Evolutionary conservation across 2,329 filamentous ascomycete genomes (phyloP).

Genomic region (Lithohypha guttulata): DNA sequence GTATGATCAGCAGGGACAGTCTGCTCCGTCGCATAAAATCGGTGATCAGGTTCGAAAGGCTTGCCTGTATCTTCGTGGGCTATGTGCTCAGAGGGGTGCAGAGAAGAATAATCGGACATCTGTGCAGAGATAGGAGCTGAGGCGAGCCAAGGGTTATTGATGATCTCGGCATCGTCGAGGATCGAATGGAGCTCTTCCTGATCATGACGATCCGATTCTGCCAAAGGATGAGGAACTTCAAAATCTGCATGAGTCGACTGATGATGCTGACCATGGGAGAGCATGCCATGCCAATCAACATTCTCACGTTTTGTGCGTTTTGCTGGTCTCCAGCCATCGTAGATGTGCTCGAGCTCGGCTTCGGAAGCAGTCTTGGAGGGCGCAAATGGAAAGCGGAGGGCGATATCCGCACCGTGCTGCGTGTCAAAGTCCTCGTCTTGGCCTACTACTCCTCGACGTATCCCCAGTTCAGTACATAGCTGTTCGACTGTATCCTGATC

Average conservation of each 20-base stretch:
- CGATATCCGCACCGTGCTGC: slow-evolving; percentile 58
- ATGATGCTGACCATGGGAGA: slow-evolving; percentile 26
- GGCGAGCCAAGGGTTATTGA: slow-evolving; percentile 44
- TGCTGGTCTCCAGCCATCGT: slow-evolving; percentile 27
- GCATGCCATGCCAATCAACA: slow-evolving; percentile 49
- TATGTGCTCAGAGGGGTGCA: slow-evolving; percentile 37
- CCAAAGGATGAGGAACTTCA: slow-evolving; percentile 1
- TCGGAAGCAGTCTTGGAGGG: slow-evolving; percentile 46
- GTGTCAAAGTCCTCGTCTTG: slow-evolving; percentile 69
- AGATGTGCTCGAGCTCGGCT: slow-evolving; percentile 27
- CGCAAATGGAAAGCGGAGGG: slow-evolving; percentile 77
- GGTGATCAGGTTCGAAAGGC: slow-evolving; percentile 14
- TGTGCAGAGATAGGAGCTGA: slow-evolving; percentile 19
- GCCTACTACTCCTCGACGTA: slow-evolving; percentile 64
- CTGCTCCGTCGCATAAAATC: slow-evolving; percentile 18
- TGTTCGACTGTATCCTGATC: slow-evolving; percentile 71
- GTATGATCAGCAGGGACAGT: slow-evolving; percentile 31
- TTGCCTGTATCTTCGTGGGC: slow-evolving; percentile 23
- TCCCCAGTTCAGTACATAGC: slow-evolving; percentile 76
- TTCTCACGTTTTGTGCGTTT: slow-evolving; percentile 28
- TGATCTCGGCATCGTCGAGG: slow-evolving; percentile 26
- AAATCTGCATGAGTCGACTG: slow-evolving; percentile 1
- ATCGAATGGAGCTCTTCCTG: slow-evolving; percentile 6
- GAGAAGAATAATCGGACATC: slow-evolving; percentile 47
- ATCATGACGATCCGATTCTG: neutral